Evolutionary conservation across 2,329 filamentous ascomycete genomes (phyloP).

Genomic region (Pseudocercospora vitis): DNA sequence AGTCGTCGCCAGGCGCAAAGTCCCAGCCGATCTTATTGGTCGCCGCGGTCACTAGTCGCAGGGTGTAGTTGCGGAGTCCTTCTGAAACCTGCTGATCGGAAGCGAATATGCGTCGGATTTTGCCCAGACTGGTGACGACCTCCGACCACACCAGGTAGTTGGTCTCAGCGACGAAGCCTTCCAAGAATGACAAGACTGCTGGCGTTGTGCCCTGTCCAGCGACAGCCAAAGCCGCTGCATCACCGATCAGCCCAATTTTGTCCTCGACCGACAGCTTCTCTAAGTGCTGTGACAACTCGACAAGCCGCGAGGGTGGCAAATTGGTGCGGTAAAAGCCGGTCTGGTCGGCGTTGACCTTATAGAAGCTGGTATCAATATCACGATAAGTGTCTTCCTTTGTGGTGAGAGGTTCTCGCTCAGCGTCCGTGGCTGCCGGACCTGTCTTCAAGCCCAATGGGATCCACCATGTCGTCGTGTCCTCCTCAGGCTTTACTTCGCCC

Average conservation of each 20-base stretch:
- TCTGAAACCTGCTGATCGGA: constrained; percentile 70
- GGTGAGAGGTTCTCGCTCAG: constrained; percentile 67
- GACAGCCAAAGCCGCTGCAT: constrained; percentile 83
- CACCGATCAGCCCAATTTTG: constrained; percentile 88
- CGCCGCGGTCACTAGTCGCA: constrained; percentile 73
- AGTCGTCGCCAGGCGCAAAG: constrained; percentile 74
- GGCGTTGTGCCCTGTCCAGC: constrained; percentile 81
- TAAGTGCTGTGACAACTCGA: constrained; percentile 74
- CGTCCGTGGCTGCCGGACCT: constrained; percentile 63
- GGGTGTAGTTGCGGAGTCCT: constrained; percentile 74
- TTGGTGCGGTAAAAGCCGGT: constrained; percentile 92
- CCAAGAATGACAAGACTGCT: constrained; percentile 76
- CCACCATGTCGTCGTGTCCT: constrained; percentile 95
- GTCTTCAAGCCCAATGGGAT: constrained; percentile 84
- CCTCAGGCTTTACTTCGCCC: constrained; percentile 85
- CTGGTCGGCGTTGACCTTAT: constrained; percentile 89
- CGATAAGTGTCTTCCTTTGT: constrained; percentile 74
- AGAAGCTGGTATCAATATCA: constrained; percentile 75
- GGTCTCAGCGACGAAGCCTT: constrained; percentile 78
- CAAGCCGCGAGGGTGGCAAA: constrained; percentile 80
- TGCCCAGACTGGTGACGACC: constrained; percentile 72
- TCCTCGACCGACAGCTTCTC: constrained; percentile 78
- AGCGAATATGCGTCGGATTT: constrained; percentile 81
- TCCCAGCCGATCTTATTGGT: constrained; percentile 84
- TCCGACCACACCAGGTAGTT: constrained; percentile 90